phyloP scores from a whole-genome alignment of 2,329 filamentous ascomycete species.

The Xylaria sp. region DNA sequence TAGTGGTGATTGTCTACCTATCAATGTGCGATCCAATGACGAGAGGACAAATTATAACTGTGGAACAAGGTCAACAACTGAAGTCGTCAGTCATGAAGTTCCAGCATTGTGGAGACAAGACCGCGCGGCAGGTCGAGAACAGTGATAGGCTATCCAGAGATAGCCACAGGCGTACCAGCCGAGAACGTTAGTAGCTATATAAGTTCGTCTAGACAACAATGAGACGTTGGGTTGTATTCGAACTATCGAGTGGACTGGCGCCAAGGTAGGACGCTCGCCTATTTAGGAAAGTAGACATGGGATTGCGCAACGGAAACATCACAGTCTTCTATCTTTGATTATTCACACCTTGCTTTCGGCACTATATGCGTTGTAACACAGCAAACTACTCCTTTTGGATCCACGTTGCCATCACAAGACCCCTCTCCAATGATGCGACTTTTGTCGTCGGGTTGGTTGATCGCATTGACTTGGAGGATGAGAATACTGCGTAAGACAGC shows the following conservation, averaged over 20 bases:
- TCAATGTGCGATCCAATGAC: not conserved
- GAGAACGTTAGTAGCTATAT: not conserved
- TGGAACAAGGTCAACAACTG: not conserved
- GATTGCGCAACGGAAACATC: not conserved
- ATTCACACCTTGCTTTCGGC: constrained; percentile 15
- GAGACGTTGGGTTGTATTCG: constrained; percentile 20
- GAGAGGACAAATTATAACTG: not conserved
- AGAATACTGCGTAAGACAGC: not conserved
- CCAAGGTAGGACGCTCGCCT: constrained; percentile 13
- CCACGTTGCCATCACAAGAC: constrained; percentile 23
- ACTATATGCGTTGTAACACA: constrained; percentile 27
- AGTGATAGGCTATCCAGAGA: not conserved
- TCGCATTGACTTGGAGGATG: not conserved
- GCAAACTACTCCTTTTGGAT: constrained; percentile 3
- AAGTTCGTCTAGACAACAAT: not conserved
- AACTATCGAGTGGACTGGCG: not conserved
- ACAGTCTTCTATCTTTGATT: constrained; percentile 1
- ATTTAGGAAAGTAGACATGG: constrained; percentile 28
- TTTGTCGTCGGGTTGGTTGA: not conserved
- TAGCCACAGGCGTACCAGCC: constrained; percentile 1
- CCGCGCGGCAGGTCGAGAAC: constrained; percentile 4
- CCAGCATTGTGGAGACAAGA: constrained; percentile 12
- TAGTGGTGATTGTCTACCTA: not conserved
- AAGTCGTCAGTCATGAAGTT: not conserved
- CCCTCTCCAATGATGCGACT: constrained; percentile 1